phyloP scores from a whole-genome alignment of 257 asterid genomes.

The Lantana camara region DNA sequence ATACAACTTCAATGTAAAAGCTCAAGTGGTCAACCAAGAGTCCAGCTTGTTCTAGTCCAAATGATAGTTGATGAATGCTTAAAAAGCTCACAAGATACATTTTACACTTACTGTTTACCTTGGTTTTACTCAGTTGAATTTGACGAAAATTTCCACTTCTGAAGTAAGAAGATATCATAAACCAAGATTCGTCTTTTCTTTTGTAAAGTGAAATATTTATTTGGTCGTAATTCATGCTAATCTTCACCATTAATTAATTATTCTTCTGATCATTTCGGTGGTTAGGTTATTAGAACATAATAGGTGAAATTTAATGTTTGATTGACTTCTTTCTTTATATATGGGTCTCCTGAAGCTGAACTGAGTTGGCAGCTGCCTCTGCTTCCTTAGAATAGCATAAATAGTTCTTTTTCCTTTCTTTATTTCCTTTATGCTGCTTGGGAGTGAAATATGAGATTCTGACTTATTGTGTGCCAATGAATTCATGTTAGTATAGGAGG shows the following conservation, averaged over 20 bases:
- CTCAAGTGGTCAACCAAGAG: background rate
- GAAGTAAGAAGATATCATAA: too few species aligned
- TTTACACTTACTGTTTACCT: too few species aligned
- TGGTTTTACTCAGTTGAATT: too few species aligned
- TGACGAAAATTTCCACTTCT: too few species aligned
- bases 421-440: slow-evolving; percentile 17
- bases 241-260: slow-evolving; percentile 6
- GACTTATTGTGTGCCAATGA: slow-evolving; percentile 8
- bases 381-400: slow-evolving; percentile 9
- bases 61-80: background rate
- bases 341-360: slow-evolving; percentile 11
- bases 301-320: slow-evolving; percentile 1
- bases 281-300: slow-evolving; percentile 5
- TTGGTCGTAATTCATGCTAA: background rate
- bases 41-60: background rate
- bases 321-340: slow-evolving; percentile 5
- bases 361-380: too few species aligned
- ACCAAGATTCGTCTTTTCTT: too few species aligned
- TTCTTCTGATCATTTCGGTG: background rate
- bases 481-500: slow-evolving; percentile 68
- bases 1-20: background rate
- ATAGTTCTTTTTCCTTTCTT: background rate
- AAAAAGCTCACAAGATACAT: too few species aligned
- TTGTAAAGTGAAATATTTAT: too few species aligned
- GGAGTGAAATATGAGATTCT: slow-evolving; percentile 16